Percentiles rank a stretch among this genome's conserved stretches.
These are phyloP conservation scores for Neurospora sp. DNA, from an alignment of 495 filamentous ascomycete genomes.

Conservation along the genomic window DNA sequence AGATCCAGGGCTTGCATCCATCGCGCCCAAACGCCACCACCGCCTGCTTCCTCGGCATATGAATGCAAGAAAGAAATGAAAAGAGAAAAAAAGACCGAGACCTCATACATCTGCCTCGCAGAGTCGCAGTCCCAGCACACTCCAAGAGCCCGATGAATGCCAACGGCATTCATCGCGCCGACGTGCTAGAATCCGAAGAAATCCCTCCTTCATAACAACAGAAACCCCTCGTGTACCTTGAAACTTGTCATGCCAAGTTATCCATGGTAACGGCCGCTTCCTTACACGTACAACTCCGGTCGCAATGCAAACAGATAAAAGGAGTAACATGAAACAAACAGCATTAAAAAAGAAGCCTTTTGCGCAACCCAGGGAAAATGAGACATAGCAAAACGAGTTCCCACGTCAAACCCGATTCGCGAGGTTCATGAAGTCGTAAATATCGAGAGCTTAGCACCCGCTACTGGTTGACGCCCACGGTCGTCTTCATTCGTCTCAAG, in stretches of 20 bases:
- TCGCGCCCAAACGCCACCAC: neutral
- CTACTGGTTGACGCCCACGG: neutral
- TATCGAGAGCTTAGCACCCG: neutral
- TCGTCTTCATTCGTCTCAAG: neutral
- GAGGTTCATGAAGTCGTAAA: slow-evolving; percentile 19
- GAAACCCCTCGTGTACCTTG: neutral
- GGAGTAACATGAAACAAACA: slow-evolving; percentile 8
- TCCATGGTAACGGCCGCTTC: neutral
- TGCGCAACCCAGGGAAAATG: neutral
- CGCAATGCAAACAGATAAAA: slow-evolving; percentile 23
- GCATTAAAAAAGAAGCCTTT: slow-evolving; percentile 2
- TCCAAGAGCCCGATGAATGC: neutral
- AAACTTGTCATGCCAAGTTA: neutral
- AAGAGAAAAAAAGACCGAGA: neutral
- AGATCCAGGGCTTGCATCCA: neutral
- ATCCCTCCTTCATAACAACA: neutral
- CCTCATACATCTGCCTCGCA: neutral
- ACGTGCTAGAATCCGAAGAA: neutral
- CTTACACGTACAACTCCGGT: slow-evolving; percentile 20
- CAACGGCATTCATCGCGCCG: neutral
- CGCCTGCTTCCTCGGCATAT: neutral
- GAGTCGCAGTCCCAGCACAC: neutral
- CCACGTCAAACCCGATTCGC: slow-evolving; percentile 5
- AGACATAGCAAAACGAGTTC: slow-evolving; percentile 2
- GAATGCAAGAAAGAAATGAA: neutral